These are phyloP conservation scores for Diplodia sapinea DNA, from an alignment of 2,329 filamentous ascomycete genomes.

Conservation along the genomic window DNA sequence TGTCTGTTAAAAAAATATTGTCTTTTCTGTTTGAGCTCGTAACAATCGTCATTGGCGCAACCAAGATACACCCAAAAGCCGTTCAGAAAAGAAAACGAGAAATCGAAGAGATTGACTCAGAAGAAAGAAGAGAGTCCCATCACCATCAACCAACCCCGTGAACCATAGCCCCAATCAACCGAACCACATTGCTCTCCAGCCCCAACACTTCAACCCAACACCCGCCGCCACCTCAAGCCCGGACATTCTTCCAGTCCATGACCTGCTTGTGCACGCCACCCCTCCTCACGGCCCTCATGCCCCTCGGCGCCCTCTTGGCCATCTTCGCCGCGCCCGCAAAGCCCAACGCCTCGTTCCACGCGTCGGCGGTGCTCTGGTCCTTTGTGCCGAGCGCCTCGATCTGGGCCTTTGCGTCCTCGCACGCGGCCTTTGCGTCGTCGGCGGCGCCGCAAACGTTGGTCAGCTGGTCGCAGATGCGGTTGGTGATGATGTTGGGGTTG, in stretches of 20 bases:
- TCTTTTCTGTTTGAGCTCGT: neutral
- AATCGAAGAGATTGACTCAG: neutral
- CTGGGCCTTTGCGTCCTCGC: conserved; percentile 59
- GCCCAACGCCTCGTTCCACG: conserved; percentile 50
- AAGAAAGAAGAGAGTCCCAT: neutral
- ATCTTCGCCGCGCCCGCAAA: conserved; percentile 41
- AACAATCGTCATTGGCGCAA: neutral
- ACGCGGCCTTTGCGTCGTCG: conserved; percentile 62
- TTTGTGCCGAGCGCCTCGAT: conserved; percentile 54
- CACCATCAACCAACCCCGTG: neutral
- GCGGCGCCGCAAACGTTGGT: conserved; percentile 70
- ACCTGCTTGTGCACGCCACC: neutral
- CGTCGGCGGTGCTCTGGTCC: conserved; percentile 50
- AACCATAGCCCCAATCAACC: neutral
- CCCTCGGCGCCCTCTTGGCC: neutral
- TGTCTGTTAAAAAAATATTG: neutral
- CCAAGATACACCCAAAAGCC: neutral
- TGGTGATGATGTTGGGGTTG: conserved; percentile 76
- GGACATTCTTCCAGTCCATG: conserved; percentile 2
- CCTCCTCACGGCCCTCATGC: neutral
- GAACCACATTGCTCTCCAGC: neutral
- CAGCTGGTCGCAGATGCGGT: conserved; percentile 73
- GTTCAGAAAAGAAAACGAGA: neutral
- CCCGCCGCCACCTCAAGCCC: neutral
- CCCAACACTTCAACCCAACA: neutral